Percentiles rank a stretch among this genome's conserved stretches.
phyloP scores from a whole-genome alignment of 305 asterid species.

The Galium porrigens region DNA sequence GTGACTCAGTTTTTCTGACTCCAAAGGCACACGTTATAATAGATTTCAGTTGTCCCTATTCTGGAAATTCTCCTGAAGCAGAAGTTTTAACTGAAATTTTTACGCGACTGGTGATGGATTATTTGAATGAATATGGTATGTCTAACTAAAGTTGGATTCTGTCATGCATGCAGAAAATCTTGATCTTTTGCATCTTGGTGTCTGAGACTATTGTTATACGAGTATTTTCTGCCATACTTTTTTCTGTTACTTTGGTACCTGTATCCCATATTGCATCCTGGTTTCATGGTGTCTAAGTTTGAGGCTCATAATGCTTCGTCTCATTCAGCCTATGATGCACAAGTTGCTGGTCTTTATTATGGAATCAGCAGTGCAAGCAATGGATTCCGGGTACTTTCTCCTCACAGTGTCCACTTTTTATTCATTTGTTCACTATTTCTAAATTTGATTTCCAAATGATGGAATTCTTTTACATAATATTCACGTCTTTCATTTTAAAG shows the following conservation, averaged over 20 bases:
- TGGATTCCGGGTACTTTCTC: constrained; percentile 68
- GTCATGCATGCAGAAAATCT: not conserved
- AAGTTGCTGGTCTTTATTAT: constrained; percentile 93
- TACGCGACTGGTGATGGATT: constrained; percentile 83
- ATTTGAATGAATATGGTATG: constrained; percentile 86
- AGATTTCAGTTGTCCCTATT: constrained; percentile 70
- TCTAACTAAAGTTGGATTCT: constrained; percentile 16
- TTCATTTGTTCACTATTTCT: not conserved
- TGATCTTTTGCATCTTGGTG: not conserved
- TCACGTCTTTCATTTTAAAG: not conserved
- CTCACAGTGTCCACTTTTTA: constrained; percentile 6
- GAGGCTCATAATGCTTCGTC: constrained; percentile 11
- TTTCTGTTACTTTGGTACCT: not conserved
- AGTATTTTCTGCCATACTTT: not conserved
- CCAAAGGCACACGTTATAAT: constrained; percentile 84
- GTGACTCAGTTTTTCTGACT: constrained; percentile 59
- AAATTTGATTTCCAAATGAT: not conserved
- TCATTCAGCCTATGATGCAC: constrained; percentile 80
- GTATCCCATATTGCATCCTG: constrained; percentile 8
- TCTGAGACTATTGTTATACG: not conserved
- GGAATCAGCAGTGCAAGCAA: constrained; percentile 39
- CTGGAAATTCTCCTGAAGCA: constrained; percentile 80
- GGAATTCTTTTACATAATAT: not conserved
- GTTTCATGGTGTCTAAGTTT: constrained; percentile 1
- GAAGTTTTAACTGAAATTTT: constrained; percentile 67